Evolutionary conservation across 768 basidiomycete species (phyloP).

Genomic region (Boletellus ananiceps): DNA sequence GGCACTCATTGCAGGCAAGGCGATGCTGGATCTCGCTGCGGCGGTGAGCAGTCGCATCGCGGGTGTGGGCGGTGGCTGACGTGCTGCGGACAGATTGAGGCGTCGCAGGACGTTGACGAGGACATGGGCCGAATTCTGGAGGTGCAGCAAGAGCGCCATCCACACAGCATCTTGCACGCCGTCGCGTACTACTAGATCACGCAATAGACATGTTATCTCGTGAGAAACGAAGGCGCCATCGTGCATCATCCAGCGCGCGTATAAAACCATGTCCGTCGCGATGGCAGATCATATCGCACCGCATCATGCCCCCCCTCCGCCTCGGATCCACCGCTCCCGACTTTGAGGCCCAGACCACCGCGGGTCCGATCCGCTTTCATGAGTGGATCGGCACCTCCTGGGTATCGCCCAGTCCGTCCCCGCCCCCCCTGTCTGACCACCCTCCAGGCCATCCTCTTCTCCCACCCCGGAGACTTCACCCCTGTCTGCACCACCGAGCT

Average conservation of each 20-base stretch:
- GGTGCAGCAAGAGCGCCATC: slow-evolving; percentile 82
- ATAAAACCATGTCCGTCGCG: slow-evolving; percentile 2
- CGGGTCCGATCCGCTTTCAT: slow-evolving; percentile 86
- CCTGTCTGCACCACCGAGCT: slow-evolving; percentile 97
- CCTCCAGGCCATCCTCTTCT: slow-evolving; percentile 80
- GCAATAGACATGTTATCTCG: slow-evolving; percentile 32
- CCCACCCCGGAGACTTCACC: slow-evolving; percentile 92
- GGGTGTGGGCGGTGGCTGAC: not conserved
- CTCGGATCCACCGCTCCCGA: slow-evolving; percentile 89
- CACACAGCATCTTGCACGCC: slow-evolving; percentile 86
- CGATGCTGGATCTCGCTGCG: slow-evolving; percentile 85
- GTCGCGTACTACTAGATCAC: slow-evolving; percentile 78
- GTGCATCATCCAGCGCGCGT: slow-evolving; percentile 20
- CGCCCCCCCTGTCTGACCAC: not conserved
- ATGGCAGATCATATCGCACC: slow-evolving; percentile 4
- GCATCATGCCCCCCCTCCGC: slow-evolving; percentile 51
- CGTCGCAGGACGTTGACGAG: slow-evolving; percentile 80
- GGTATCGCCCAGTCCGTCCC: slow-evolving; percentile 43
- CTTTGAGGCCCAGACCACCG: slow-evolving; percentile 86
- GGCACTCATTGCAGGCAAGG: slow-evolving; percentile 91
- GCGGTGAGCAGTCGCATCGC: slow-evolving; percentile 53
- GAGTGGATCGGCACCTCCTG: slow-evolving; percentile 88
- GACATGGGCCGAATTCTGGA: slow-evolving; percentile 86
- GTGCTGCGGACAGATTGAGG: slow-evolving; percentile 65
- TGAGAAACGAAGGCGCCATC: slow-evolving; percentile 65